Evolutionary conservation across 2,329 filamentous ascomycete genomes (phyloP), one percentile per base, ranked within the genome.

Genomic region (Biscogniauxia mediterranea): DNA sequence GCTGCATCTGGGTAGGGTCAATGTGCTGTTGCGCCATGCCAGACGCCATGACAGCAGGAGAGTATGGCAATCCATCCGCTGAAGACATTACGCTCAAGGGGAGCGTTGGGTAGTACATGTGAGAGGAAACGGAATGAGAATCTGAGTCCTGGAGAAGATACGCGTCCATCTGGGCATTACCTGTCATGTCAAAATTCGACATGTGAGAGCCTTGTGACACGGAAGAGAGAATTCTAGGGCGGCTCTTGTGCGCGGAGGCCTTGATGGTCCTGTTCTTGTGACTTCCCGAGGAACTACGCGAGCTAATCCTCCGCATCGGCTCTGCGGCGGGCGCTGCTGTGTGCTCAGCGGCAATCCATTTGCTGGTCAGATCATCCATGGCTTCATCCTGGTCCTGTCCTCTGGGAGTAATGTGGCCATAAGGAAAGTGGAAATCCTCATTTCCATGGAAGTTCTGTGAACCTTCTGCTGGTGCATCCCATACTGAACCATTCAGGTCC

Each of bases 401-500:
- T 79, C 79, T 77, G 70, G 83, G 81, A 60, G 82, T 84, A 71
- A 80, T 80, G 66, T 84, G 81, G 73, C 81, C 82, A 74, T 83
- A 83, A 70, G 79, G 78, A 74, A 81, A 83, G 69, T 81, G 74
- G 74, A 78, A 83, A 60, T 85, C 83, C 77, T 85, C 84, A 65
- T 85, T 83, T 80, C 80, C 81, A 69, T 78, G 79, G 74, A 85
- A 83, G 81, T 83, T 84, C 81, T 85, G 84, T 83, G 81, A 70
- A 71, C 82, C 83, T 81, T 86, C 84, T 79, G 77, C 77, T 79
- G 82, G 76, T 72, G 80, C 72, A 69, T 81, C 83, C 84, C 84
- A 86, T 71, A 81, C 77, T 73, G 82, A 79, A 78, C 81, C 79
- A 69, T 75, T 75, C 63, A 84, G 80, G 79, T 84, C 83, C 72